Evolutionary conservation across 2,329 filamentous ascomycete species (phyloP).

Genomic region (Neospermospora avenae): DNA sequence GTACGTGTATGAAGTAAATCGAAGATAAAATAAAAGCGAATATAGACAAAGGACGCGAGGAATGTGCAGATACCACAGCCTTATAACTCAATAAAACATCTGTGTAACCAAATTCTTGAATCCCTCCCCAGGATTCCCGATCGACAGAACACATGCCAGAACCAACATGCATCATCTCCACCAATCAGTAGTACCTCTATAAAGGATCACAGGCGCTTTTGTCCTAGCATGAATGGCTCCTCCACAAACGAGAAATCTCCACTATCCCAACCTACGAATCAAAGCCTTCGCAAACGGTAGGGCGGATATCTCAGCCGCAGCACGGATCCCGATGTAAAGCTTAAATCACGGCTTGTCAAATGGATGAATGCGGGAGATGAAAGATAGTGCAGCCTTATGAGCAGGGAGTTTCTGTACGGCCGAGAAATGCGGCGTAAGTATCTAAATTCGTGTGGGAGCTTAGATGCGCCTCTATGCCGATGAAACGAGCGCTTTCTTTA

Average conservation of each 20-base stretch:
- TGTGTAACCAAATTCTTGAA: too few relatives aligned
- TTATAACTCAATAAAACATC: constrained; percentile 2
- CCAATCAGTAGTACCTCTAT: too few relatives aligned
- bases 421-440: constrained; percentile 19
- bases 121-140: too few relatives aligned
- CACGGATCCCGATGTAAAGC: not conserved
- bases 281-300: too few relatives aligned
- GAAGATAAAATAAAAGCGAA: not conserved
- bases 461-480: not conserved
- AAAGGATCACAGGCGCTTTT: too few relatives aligned
- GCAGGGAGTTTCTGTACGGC: constrained; percentile 5
- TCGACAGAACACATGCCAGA: not conserved
- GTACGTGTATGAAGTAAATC: not conserved
- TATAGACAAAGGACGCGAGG: not conserved
- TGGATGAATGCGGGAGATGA: not conserved
- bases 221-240: constrained; percentile 5
- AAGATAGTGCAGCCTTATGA: not conserved
- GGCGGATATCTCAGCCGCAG: constrained; percentile 1
- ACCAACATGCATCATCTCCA: constrained; percentile 1
- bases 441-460: too few relatives aligned
- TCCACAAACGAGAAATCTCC: not conserved
- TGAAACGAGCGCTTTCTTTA: not conserved
- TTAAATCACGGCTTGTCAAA: not conserved
- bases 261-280: not conserved
- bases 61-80: not conserved